A percentile compares a stretch with the other conserved stretches of the same genome.
phyloP scores from a whole-genome alignment of 768 basidiomycete genomes.

The Hirschioporus abietinus region DNA sequence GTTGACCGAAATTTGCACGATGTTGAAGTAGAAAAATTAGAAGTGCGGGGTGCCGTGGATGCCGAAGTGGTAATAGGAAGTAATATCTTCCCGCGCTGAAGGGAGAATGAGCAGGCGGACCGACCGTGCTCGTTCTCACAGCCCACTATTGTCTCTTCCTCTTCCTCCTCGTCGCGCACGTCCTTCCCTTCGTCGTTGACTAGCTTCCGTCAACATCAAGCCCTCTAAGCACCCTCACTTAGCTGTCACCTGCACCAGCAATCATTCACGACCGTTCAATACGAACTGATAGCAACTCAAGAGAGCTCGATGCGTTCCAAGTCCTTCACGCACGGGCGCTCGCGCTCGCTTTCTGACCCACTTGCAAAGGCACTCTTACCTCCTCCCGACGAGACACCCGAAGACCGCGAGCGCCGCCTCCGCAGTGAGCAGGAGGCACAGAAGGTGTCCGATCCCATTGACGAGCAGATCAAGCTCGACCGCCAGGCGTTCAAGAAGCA shows the following conservation, averaged over 20 bases:
- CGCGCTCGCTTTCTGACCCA: slow-evolving; percentile 57
- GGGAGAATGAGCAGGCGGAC: background rate
- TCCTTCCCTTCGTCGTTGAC: background rate
- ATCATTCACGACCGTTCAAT: background rate
- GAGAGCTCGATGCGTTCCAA: slow-evolving; percentile 2
- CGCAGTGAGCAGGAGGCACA: slow-evolving; percentile 66
- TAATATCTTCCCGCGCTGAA: background rate
- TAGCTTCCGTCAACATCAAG: background rate
- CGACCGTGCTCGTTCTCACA: background rate
- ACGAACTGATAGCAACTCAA: background rate
- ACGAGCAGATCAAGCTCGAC: slow-evolving; percentile 70
- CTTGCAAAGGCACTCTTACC: slow-evolving; percentile 63
- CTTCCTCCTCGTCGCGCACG: background rate
- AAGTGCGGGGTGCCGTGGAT: background rate
- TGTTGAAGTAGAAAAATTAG: too few species aligned
- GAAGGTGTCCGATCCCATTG: slow-evolving; percentile 70
- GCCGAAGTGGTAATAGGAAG: background rate
- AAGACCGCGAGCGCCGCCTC: slow-evolving; percentile 60
- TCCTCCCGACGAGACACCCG: slow-evolving; percentile 65
- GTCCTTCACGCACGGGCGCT: slow-evolving; percentile 8
- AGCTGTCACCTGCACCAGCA: background rate
- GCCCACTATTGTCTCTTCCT: background rate
- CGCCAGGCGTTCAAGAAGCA: slow-evolving; percentile 51
- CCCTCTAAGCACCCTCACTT: background rate
- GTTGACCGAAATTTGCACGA: too few species aligned